Percentiles rank a stretch among this genome's conserved stretches.
These are phyloP conservation scores for Tetrahymena malaccensis DNA, from an alignment of 73 alveolate genomes.

Conservation along the genomic window DNA sequence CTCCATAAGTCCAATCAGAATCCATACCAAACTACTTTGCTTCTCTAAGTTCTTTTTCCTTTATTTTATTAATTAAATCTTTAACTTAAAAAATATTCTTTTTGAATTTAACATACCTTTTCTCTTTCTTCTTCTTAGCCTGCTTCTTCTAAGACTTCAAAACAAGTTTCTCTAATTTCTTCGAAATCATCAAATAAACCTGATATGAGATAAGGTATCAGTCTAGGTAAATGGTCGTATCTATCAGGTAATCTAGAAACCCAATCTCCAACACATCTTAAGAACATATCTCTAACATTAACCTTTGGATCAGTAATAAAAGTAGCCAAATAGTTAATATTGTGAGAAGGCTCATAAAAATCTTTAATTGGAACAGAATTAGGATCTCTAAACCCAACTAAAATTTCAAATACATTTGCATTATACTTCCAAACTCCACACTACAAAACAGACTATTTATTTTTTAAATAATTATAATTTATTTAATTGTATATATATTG, in stretches of 20 bases:
- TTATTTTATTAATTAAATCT: not conserved
- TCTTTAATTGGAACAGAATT: conserved; percentile 94
- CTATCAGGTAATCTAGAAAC: conserved; percentile 85
- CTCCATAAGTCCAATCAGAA: conserved; percentile 87
- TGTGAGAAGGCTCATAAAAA: conserved; percentile 87
- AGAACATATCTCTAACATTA: conserved; percentile 76
- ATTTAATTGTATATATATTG: not conserved
- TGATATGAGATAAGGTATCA: conserved; percentile 88
- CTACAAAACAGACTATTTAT: not conserved
- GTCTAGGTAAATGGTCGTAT: conserved; percentile 90
- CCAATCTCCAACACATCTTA: conserved; percentile 83
- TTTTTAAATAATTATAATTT: not conserved
- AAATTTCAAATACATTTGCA: conserved; percentile 34
- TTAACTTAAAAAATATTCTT: not conserved
- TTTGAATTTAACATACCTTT: conserved; percentile 28
- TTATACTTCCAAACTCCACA: conserved; percentile 43
- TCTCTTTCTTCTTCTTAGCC: conserved; percentile 96
- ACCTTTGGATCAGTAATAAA: conserved; percentile 83
- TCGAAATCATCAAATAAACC: conserved; percentile 89
- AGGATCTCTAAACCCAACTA: conserved; percentile 97
- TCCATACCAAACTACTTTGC: conserved; percentile 83
- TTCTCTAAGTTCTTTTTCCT: conserved; percentile 65
- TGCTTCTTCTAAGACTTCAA: conserved; percentile 81
- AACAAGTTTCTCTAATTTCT: conserved; percentile 73
- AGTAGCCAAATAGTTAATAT: conserved; percentile 91